phyloP scores from a whole-genome alignment of 371 early-diverging fungal species.

The Saksenaea vasiformis region DNA sequence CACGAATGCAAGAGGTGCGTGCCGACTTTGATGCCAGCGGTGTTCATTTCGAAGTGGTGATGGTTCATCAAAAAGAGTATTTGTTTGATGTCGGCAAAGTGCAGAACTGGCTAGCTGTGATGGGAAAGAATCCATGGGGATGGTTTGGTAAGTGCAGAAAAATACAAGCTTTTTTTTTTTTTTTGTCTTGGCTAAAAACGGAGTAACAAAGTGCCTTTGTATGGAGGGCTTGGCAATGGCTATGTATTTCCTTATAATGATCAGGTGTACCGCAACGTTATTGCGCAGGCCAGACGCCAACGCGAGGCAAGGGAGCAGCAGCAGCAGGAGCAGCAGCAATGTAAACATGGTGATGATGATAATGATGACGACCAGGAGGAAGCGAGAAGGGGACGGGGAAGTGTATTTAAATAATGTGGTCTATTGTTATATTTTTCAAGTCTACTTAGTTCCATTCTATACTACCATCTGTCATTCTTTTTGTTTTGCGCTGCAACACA shows the following conservation, averaged over 20 bases:
- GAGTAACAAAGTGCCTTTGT: conserved; percentile 30
- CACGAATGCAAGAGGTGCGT: conserved; percentile 43
- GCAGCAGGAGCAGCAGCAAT: not conserved
- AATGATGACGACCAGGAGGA: no score
- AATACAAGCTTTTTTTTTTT: no score
- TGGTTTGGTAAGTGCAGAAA: conserved; percentile 44
- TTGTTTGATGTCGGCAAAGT: conserved; percentile 47
- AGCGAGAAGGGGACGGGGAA: no score
- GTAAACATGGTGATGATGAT: not conserved
- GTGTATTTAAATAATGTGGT: not conserved
- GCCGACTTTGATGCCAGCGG: conserved; percentile 50
- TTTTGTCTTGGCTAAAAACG: not conserved
- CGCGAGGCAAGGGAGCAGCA: conserved; percentile 3
- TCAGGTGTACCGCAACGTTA: conserved; percentile 37
- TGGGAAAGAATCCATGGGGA: conserved; percentile 35
- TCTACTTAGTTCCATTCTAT: not conserved
- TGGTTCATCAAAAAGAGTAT: conserved; percentile 42
- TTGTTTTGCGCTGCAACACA: conserved; percentile 1
- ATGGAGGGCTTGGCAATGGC: conserved; percentile 50
- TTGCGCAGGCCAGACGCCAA: conserved; percentile 47
- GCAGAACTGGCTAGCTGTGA: conserved; percentile 46
- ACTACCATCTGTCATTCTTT: not conserved
- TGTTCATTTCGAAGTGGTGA: conserved; percentile 47
- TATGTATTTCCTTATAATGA: conserved; percentile 53
- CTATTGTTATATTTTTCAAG: not conserved